Evolutionary conservation across 179 eudicot species (phyloP).

Genomic region (Patellifolia procumbens): DNA sequence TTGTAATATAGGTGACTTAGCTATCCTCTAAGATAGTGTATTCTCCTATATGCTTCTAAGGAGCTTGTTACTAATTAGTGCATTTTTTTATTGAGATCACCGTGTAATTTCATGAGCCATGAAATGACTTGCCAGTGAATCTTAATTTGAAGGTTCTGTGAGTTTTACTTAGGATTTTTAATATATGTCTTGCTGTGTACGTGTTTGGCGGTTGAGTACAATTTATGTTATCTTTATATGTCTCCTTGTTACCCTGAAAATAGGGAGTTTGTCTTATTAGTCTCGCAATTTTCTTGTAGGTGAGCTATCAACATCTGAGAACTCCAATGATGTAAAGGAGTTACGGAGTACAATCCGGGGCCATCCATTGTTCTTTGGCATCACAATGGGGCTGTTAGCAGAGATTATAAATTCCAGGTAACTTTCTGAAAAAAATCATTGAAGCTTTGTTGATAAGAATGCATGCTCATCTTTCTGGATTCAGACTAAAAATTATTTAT

Average conservation of each 20-base stretch:
- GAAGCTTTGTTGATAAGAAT: neutral
- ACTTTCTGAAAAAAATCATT: neutral
- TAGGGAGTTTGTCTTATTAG: neutral
- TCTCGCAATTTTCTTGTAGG: slow-evolving; percentile 37
- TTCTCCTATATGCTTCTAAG: neutral
- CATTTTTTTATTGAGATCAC: neutral
- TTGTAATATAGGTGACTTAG: neutral
- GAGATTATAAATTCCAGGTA: slow-evolving; percentile 98
- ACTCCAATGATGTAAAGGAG: slow-evolving; percentile 33
- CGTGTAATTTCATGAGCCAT: slow-evolving; percentile 4
- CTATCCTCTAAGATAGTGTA: neutral
- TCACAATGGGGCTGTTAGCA: slow-evolving; percentile 87
- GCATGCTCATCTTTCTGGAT: slow-evolving; percentile 7
- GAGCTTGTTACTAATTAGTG: neutral
- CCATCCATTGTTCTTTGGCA: slow-evolving; percentile 96
- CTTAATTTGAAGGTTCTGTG: neutral
- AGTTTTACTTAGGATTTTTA: neutral
- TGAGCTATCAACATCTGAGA: slow-evolving; percentile 38
- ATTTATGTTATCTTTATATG: neutral
- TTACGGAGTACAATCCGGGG: slow-evolving; percentile 54
- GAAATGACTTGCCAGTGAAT: slow-evolving; percentile 3
- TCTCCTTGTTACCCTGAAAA: neutral
- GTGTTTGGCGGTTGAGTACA: neutral
- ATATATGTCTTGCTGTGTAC: neutral
- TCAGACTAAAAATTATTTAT: neutral